These are phyloP conservation scores for Plantago lanceolata DNA, from an alignment of 305 asterid species.

Conservation along the genomic window DNA sequence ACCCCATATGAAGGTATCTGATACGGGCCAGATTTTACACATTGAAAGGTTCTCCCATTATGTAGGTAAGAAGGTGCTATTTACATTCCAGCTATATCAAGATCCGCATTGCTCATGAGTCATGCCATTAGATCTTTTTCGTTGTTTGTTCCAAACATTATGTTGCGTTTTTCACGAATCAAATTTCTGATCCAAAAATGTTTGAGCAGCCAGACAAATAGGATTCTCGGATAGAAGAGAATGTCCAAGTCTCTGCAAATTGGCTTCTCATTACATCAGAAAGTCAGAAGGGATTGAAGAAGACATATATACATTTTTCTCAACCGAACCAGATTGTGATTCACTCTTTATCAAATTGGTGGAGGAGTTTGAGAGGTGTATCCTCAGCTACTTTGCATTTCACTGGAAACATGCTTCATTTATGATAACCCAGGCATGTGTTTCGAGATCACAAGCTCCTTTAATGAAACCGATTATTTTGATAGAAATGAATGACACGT, in stretches of 20 bases:
- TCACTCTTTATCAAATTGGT: slow-evolving; percentile 82
- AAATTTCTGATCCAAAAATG: background rate
- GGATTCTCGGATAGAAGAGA: slow-evolving; percentile 68
- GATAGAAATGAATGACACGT: background rate
- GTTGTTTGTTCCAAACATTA: background rate
- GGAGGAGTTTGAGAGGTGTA: slow-evolving; percentile 89
- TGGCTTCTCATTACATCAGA: slow-evolving; percentile 74
- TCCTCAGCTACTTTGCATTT: slow-evolving; percentile 87
- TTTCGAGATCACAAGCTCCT: slow-evolving; percentile 4
- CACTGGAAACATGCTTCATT: slow-evolving; percentile 82
- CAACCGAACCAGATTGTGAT: slow-evolving; percentile 63
- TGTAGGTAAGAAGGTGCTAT: slow-evolving; percentile 53
- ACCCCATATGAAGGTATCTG: slow-evolving; percentile 49
- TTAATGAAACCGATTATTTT: background rate
- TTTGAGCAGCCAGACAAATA: slow-evolving; percentile 80
- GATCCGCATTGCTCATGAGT: background rate
- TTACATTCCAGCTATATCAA: background rate
- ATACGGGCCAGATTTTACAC: slow-evolving; percentile 56
- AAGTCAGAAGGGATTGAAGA: slow-evolving; percentile 83
- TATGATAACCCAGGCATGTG: slow-evolving; percentile 76
- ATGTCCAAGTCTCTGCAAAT: slow-evolving; percentile 74
- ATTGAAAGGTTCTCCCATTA: slow-evolving; percentile 79
- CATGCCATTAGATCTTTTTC: background rate
- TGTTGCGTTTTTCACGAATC: slow-evolving; percentile 14
- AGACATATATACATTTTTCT: slow-evolving; percentile 63